phyloP scores from a whole-genome alignment of 495 filamentous ascomycete species.

The Lepidopterella palustris region DNA sequence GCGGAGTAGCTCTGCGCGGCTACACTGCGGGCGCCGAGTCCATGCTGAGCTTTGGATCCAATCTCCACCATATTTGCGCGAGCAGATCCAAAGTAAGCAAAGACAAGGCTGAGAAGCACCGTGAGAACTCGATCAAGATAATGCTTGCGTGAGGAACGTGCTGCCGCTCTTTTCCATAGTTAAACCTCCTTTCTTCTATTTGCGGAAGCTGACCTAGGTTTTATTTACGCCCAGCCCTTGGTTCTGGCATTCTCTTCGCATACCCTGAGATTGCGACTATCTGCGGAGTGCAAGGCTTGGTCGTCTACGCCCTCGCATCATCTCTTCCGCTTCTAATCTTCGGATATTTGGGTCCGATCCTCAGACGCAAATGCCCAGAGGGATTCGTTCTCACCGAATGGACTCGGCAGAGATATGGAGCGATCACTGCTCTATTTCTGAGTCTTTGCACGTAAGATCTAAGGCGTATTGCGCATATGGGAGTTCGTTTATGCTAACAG shows the following conservation, averaged over 20 bases:
- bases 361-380: slow-evolving; percentile 64
- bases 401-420: slow-evolving; percentile 66
- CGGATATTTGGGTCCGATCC: slow-evolving; percentile 62
- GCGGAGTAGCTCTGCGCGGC: slow-evolving; percentile 47
- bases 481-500: not conserved
- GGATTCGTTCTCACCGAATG: slow-evolving; percentile 77
- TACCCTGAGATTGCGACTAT: slow-evolving; percentile 78
- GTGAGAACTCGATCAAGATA: slow-evolving; percentile 92
- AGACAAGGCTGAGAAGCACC: slow-evolving; percentile 83
- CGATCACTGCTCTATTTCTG: slow-evolving; percentile 57
- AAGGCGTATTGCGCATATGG: not conserved
- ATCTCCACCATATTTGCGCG: slow-evolving; percentile 23
- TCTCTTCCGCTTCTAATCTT: slow-evolving; percentile 62
- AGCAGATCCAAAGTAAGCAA: slow-evolving; percentile 31
- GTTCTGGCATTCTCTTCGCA: slow-evolving; percentile 69
- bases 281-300: slow-evolving; percentile 63
- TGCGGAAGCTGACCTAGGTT: slow-evolving; percentile 31
- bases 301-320: slow-evolving; percentile 64
- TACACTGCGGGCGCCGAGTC: slow-evolving; percentile 81
- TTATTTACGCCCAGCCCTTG: slow-evolving; percentile 51
- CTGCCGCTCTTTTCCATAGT: slow-evolving; percentile 59
- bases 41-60: not conserved
- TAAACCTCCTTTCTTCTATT: slow-evolving; percentile 6
- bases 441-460: slow-evolving; percentile 46
- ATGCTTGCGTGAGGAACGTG: slow-evolving; percentile 91